Evolutionary conservation across 148 eudicot genomes (phyloP), one percentile per base, ranked within the genome.

Genomic region (Rhododendron ferrugineum): DNA sequence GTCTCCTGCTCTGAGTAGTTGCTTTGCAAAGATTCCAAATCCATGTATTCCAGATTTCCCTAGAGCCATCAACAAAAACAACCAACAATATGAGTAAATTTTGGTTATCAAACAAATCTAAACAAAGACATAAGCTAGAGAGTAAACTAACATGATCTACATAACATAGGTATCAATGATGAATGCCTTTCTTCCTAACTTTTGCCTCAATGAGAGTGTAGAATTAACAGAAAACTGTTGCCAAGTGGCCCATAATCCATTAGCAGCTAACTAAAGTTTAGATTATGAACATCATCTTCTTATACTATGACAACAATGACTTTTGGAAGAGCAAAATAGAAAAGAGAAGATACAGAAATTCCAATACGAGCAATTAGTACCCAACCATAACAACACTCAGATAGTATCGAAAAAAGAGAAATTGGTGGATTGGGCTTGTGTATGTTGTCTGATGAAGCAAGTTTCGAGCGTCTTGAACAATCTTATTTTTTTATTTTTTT

Each of bases 41-140:
- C 99, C 99, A 92, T 97, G 99, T 90, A 97, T 95, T 87, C 92
- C 92, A 62, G 99, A 97, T 90, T 97, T 97, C 26, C 99, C 99
- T 97, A 78, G 14, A 84, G 15, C 26, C 54, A 84, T 84, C n/a
- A 80, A 73, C 50, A 83, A 82, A 28, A 30, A 26, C 16, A 68
- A 3, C 37, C 30, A 28, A 26, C 37, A 34, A 49, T n/a, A 0
- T 32, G 34, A 16, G 7, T 34, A n/a, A 52, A 34, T 1, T 80
- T 50, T 30, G 15, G 83, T 80, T 34, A 20, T 14, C 60, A 34
- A 36, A 16, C 10, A 54, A 80, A 30, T 8, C 58, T 56, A 81
- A 36, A 85, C 26, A 56, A 83, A 22, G 70, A 46, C 49, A 46
- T 46, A 46, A 81, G 83, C 62, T 58, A 81, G 36, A 81, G 26